Percentiles rank a stretch among this genome's conserved stretches.
These are phyloP conservation scores for Pseudogymnoascus sp. DNA, from an alignment of 2,329 filamentous ascomycete genomes.

Conservation along the genomic window DNA sequence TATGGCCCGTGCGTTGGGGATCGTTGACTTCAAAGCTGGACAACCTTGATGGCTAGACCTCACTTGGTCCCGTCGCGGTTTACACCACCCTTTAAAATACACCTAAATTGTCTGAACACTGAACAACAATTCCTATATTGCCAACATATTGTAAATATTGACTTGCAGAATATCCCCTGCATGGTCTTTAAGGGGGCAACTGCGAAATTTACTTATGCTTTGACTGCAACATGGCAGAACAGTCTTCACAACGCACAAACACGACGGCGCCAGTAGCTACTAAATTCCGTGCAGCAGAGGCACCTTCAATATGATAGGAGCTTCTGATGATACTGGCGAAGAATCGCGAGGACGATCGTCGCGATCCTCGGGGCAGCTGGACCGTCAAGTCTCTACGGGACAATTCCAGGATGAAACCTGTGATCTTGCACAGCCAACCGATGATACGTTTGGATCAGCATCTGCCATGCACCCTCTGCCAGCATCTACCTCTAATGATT, in stretches of 20 bases:
- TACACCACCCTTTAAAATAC: neutral
- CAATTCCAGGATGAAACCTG: neutral
- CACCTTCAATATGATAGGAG: neutral
- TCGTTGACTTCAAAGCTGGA: neutral
- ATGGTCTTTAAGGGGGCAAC: neutral
- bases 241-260: neutral
- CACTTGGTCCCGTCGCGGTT: neutral
- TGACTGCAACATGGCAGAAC: neutral
- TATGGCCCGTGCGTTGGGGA: neutral
- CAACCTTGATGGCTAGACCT: constrained; percentile 3
- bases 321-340: constrained; percentile 1
- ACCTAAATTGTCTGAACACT: neutral
- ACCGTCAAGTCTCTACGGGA: neutral
- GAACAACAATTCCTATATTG: neutral
- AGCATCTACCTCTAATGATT: neutral
- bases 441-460: neutral
- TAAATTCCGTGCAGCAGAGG: neutral
- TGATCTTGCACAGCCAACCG: neutral
- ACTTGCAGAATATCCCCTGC: neutral
- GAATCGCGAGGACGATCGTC: neutral
- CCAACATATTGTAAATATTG: neutral
- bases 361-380: neutral
- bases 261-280: neutral
- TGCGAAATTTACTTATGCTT: neutral
- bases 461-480: neutral